Base-by-base conservation (phyloP, 148 eudicot species). In the Dianthus caryophyllus region DNA sequence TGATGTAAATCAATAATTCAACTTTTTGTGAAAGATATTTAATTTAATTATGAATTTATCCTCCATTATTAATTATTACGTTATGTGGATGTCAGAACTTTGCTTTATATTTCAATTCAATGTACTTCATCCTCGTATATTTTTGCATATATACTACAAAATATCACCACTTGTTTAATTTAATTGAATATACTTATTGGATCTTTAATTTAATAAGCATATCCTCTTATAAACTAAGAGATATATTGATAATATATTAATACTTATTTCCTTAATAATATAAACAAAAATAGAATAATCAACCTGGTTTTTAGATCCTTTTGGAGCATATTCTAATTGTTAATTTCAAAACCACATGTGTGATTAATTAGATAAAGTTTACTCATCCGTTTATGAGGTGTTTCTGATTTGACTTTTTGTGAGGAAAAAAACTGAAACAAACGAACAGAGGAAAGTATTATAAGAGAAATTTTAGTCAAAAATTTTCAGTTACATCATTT, bases 151-250 rank as follows among this genome's bases (percentile, higher is more conserved):
- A 50, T 10, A 22, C n/a, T n/a, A n/a, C n/a, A 56, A 27, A 56
- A 26, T 57, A 17, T 30, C 41, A 58, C n/a, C 14, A 30, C 52
- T 2, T 22, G 33, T 43, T 43, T 33, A 33, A 33, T 7, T 2
- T 33, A 33, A 2, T 33, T 3, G 66, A 16, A 63, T 63, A 63
- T 63, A 22, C 66, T 63, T 15, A 43, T 63, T 25, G 66, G 36
- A 63, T 63, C 33, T 24, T 22, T 43, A 5, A 44, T 12, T 13
- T 25, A 20, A 21, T 13, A 24, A 63, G 66, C 36, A 63, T 63
- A 63, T 63, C 13, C 52, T 24, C 14, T 66, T 31, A 1, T 15
- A 27, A 66, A 11, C 58, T 17, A 50, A 9, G 44, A 27, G n/a
- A 49, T 30, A 33, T 9, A 41, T 25, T 50, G 43, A 50, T 66